Percentiles rank a stretch among this genome's conserved stretches.
Conservation (phyloP, 2,329 filamentous ascomycete genomes). For the Paracoccidioides brasiliensis region DNA sequence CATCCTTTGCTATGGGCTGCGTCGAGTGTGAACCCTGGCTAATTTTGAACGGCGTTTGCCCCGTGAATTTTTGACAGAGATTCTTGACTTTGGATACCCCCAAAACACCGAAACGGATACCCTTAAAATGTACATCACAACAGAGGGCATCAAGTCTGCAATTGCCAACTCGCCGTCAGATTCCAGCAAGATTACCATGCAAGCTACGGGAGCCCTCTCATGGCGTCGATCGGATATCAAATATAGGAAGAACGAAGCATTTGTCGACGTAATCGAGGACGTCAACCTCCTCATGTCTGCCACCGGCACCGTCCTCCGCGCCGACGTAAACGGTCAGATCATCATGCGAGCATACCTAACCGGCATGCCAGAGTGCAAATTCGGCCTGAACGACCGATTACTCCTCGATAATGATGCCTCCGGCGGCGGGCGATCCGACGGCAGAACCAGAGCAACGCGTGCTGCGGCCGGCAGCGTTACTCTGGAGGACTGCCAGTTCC, state of each 20-base stretch:
- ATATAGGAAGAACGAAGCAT: slow-evolving; percentile 98
- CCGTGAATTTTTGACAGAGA: slow-evolving; percentile 48
- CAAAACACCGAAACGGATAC: slow-evolving; percentile 99
- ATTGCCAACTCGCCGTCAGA: slow-evolving; percentile 58
- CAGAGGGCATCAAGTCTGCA: slow-evolving; percentile 88
- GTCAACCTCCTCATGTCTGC: slow-evolving; percentile 99
- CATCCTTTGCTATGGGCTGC: background rate
- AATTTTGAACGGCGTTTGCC: background rate
- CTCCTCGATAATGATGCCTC: slow-evolving; percentile 69
- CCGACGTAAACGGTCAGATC: slow-evolving; percentile 94
- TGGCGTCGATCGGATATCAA: slow-evolving; percentile 97
- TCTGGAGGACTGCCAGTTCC: slow-evolving; percentile 95
- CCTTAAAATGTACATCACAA: slow-evolving; percentile 99
- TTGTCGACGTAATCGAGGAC: slow-evolving; percentile 98
- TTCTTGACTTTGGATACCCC: slow-evolving; percentile 96
- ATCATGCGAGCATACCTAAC: slow-evolving; percentile 97
- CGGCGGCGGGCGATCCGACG: slow-evolving; percentile 30
- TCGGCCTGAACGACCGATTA: slow-evolving; percentile 89
- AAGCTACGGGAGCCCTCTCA: slow-evolving; percentile 89
- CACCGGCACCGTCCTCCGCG: slow-evolving; percentile 82
- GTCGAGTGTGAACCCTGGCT: background rate
- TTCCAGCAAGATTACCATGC: slow-evolving; percentile 97
- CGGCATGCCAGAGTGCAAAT: slow-evolving; percentile 96
- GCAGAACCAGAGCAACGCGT: slow-evolving; percentile 77
- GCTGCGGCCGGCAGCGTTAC: slow-evolving; percentile 92